Conservation (phyloP, 1,284 basidiomycete species). For the Trametes versicolor region DNA sequence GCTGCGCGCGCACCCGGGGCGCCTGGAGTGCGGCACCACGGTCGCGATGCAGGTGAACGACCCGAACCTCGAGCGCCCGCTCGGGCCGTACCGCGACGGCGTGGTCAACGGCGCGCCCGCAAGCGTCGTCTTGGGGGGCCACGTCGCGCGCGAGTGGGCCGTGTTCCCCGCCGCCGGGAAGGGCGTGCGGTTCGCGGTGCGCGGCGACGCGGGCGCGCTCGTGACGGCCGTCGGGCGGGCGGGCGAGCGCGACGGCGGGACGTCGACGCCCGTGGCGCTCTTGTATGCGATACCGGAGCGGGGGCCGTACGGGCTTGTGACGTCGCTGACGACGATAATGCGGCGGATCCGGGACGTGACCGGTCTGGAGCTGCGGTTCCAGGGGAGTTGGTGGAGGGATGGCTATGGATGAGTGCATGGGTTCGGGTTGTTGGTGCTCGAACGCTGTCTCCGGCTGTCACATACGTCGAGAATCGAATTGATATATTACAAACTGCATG, state of each 20-base stretch:
- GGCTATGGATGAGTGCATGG: conserved; percentile 12
- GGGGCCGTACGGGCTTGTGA: conserved; percentile 35
- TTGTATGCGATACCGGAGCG: conserved; percentile 33
- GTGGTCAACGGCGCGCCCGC: conserved; percentile 36
- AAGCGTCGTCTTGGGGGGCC: conserved; percentile 30
- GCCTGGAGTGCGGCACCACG: conserved; percentile 28
- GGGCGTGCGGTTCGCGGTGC: conserved; percentile 28
- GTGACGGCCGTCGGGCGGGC: conserved; percentile 18
- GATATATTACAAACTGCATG: neutral
- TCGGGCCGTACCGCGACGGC: conserved; percentile 32
- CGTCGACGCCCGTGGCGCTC: conserved; percentile 28
- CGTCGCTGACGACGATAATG: conserved; percentile 34
- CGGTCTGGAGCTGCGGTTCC: conserved; percentile 35
- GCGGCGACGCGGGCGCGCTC: conserved; percentile 34
- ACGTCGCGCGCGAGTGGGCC: conserved; percentile 34
- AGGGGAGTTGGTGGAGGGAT: conserved; percentile 29
- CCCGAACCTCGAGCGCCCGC: conserved; percentile 35
- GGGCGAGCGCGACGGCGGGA: conserved; percentile 16
- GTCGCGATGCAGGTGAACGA: conserved; percentile 35
- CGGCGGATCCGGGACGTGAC: conserved; percentile 33
- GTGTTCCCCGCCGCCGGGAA: conserved; percentile 29
- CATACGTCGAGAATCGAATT: neutral
- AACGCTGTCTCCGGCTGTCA: neutral
- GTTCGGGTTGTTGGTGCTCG: neutral
- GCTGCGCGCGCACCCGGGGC: conserved; percentile 29